Base-by-base conservation (phyloP, 108 stramenopile species). In the Stephanodiscus triporus region DNA sequence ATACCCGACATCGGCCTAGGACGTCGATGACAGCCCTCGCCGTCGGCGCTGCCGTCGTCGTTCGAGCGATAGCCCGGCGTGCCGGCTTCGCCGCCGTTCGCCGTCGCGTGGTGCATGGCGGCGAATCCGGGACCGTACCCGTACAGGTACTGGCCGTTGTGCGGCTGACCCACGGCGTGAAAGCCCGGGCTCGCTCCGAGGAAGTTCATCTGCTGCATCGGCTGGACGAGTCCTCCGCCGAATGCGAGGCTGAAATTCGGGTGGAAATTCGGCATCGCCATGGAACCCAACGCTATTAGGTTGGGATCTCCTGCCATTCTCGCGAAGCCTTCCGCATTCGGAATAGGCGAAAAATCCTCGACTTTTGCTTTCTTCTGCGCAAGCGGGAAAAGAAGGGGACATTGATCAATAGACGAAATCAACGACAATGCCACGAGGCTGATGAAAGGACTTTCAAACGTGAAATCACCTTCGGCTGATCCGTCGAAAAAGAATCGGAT, bases 1-100 rank as follows among this genome's bases (percentile, higher is more conserved):
- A 75, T 75, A 14, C 75, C 75, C 30, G 75, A 75, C 4, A 73
- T 63, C 53, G 14, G 58, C 34, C 29, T 53, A 6, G 20, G 2
- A 6, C 23, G 30, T 1, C 29, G 58, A 17, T 37, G 36, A 34
- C 36, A 10, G 3, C 19, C 29, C 17, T n/a, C 30, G 0, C 5
- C 32, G 1, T 17, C 58, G 14, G n/a, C 16, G 29, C 1, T 14
- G 3, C 17, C 32, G 2, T 36, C 58, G 34, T 38, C 16, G 29
- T 34, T 37, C 14, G 58, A 59, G 37, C 34, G 58, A n/a, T 32
- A 34, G 19, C 19, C 58, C 13, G 58, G 58, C 4, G 58, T 59
- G 55, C 55, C 55, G 29, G 19, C 34, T 2, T 37, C 36, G 29
- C 58, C 37, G 6, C 34, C 58, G 34, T 38, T 57, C 16, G 23